Evolutionary conservation across 2,329 filamentous ascomycete genomes (phyloP).

Genomic region (Ascocoryne sarcoides): DNA sequence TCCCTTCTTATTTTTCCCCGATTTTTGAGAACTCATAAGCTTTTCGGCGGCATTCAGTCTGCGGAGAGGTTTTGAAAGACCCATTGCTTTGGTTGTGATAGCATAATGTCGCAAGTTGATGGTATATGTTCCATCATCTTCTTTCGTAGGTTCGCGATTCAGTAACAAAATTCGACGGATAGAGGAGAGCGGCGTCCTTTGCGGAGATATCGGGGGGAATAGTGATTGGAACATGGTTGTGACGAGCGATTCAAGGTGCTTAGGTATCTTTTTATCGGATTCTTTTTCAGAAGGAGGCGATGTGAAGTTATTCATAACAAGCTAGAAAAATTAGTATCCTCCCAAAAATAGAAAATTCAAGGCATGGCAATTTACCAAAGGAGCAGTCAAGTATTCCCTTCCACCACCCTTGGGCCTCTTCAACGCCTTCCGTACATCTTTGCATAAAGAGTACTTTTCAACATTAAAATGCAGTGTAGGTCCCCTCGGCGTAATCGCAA

Average conservation of each 20-base stretch:
- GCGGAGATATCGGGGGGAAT: conserved; percentile 91
- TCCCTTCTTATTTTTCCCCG: conserved; percentile 54
- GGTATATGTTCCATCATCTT: conserved; percentile 60
- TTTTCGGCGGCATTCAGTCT: conserved; percentile 81
- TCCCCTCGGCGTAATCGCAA: conserved; percentile 80
- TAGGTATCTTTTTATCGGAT: conserved; percentile 65
- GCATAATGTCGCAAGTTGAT: conserved; percentile 89
- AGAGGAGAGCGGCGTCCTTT: conserved; percentile 80
- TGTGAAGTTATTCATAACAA: conserved; percentile 98
- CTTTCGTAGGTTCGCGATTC: conserved; percentile 60
- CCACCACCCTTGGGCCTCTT: conserved; percentile 74
- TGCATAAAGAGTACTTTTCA: conserved; percentile 88
- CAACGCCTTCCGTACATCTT: conserved; percentile 77
- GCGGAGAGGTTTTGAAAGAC: conserved; percentile 74
- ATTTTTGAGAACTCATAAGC: conserved; percentile 43
- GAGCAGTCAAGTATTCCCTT: conserved; percentile 78
- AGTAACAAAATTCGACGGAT: conserved; percentile 86
- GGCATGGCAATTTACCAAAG: conserved; percentile 48
- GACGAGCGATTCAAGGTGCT: conserved; percentile 84
- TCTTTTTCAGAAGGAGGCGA: conserved; percentile 49
- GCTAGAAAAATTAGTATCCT: conserved; percentile 35
- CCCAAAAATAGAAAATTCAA: background rate
- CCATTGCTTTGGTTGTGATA: conserved; percentile 81
- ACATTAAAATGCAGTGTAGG: conserved; percentile 92
- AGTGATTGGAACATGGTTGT: conserved; percentile 94